Evolutionary conservation across 2,329 filamentous ascomycete genomes (phyloP).

Genomic region (Botrytis pseudocinerea): DNA sequence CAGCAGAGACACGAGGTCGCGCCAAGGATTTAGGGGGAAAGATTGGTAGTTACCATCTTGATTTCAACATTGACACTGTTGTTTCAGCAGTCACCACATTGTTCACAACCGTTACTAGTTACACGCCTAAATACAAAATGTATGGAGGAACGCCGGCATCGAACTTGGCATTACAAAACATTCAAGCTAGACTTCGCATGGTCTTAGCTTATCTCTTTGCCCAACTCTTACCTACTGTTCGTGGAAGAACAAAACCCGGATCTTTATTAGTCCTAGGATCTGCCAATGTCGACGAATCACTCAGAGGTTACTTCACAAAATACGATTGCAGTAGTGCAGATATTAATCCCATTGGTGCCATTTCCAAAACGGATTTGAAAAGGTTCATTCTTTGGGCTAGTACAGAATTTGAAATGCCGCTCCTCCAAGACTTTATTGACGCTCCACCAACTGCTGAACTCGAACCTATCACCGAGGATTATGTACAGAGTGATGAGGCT

Average conservation of each 20-base stretch:
- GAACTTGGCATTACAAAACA: slow-evolving; percentile 64
- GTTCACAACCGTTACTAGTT: slow-evolving; percentile 58
- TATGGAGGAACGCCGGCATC: slow-evolving; percentile 51
- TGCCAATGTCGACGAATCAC: slow-evolving; percentile 62
- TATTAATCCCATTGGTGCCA: slow-evolving; percentile 63
- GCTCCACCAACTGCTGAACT: slow-evolving; percentile 63
- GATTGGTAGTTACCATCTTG: slow-evolving; percentile 71
- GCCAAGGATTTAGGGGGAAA: slow-evolving; percentile 59
- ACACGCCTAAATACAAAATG: slow-evolving; percentile 60
- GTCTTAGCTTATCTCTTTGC: slow-evolving; percentile 62
- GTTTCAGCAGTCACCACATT: slow-evolving; percentile 42
- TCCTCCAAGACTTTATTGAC: slow-evolving; percentile 64
- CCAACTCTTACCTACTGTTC: slow-evolving; percentile 60
- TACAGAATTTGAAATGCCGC: slow-evolving; percentile 60
- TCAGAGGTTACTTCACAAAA: slow-evolving; percentile 65
- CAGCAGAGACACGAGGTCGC: slow-evolving; percentile 58
- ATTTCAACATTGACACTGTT: slow-evolving; percentile 54
- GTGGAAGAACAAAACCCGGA: slow-evolving; percentile 50
- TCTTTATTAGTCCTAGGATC: slow-evolving; percentile 66
- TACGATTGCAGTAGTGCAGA: slow-evolving; percentile 41
- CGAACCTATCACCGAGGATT: slow-evolving; percentile 60
- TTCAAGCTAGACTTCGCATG: slow-evolving; percentile 65
- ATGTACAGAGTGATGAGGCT: slow-evolving; percentile 49
- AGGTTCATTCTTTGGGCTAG: slow-evolving; percentile 68
- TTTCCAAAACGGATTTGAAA: slow-evolving; percentile 67